These are phyloP conservation scores for Asclepias syriaca DNA, from an alignment of 257 asterid genomes.

Conservation along the genomic window DNA sequence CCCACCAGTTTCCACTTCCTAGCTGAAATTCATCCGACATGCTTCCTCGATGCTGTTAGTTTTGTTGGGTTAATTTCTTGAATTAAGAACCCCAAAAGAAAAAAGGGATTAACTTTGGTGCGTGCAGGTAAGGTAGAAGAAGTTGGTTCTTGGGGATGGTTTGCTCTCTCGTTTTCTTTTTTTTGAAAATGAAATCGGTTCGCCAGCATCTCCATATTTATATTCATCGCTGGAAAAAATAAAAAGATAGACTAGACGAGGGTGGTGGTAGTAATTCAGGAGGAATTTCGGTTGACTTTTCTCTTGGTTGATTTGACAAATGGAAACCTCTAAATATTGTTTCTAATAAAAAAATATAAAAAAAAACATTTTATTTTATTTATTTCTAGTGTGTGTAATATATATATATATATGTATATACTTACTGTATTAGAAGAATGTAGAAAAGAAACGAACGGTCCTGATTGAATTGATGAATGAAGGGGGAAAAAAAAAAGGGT, in stretches of 20 bases:
- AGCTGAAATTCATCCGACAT: slow-evolving; percentile 78
- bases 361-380: too few species aligned
- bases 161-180: not conserved
- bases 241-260: not conserved
- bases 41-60: too few species aligned
- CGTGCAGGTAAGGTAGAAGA: too few species aligned
- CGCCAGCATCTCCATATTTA: slow-evolving; percentile 48
- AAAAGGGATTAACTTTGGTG: too few species aligned
- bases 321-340: slow-evolving; percentile 32
- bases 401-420: too few species aligned
- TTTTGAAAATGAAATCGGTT: slow-evolving; percentile 45
- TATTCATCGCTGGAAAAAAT: slow-evolving; percentile 23
- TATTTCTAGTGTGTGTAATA: too few species aligned
- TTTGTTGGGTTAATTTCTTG: too few species aligned
- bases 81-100: too few species aligned
- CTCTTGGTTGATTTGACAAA: slow-evolving; percentile 42
- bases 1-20: slow-evolving; percentile 88
- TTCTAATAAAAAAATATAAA: too few species aligned
- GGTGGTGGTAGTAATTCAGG: slow-evolving; percentile 16
- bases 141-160: slow-evolving; percentile 5
- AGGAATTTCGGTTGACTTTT: slow-evolving; percentile 71
- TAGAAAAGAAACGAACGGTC: not conserved
- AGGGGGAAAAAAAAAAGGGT: not conserved
- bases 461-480: too few species aligned
- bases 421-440: too few species aligned